Evolutionary conservation across 1,139 yeast genomes (phyloP).

Genomic region (Taphrina pruni): DNA sequence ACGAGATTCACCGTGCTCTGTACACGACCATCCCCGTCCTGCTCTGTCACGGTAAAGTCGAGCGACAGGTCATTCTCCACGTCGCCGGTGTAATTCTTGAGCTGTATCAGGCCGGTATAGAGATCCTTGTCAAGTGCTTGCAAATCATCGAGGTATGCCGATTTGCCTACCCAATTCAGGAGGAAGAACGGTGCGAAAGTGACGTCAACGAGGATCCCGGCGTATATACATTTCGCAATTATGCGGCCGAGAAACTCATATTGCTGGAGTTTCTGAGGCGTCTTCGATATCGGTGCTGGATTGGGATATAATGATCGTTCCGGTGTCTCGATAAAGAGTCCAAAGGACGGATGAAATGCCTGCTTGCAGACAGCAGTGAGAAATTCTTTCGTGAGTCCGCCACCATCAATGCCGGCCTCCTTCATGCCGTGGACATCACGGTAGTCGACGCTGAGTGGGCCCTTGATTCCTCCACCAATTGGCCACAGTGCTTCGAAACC

Average conservation of each 20-base stretch:
- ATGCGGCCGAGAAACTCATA: slow-evolving; percentile 75
- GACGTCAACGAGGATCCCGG: slow-evolving; percentile 77
- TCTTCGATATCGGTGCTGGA: slow-evolving; percentile 56
- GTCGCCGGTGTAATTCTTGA: slow-evolving; percentile 62
- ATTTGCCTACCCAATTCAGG: slow-evolving; percentile 62
- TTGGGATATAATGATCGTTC: slow-evolving; percentile 76
- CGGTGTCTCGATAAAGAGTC: slow-evolving; percentile 62
- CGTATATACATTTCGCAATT: slow-evolving; percentile 90
- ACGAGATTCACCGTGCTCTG: slow-evolving; percentile 62
- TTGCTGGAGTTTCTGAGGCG: slow-evolving; percentile 52
- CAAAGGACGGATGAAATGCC: slow-evolving; percentile 62
- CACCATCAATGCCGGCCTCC: slow-evolving; percentile 95
- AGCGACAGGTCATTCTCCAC: slow-evolving; percentile 68
- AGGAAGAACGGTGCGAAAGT: slow-evolving; percentile 87
- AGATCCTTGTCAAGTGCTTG: slow-evolving; percentile 71
- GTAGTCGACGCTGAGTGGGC: slow-evolving; percentile 68
- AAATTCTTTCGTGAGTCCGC: slow-evolving; percentile 92
- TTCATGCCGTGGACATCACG: slow-evolving; percentile 71
- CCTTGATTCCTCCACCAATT: slow-evolving; percentile 62
- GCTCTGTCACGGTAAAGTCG: slow-evolving; percentile 61
- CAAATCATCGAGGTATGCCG: slow-evolving; percentile 67
- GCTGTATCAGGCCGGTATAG: slow-evolving; percentile 67
- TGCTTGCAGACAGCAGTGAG: slow-evolving; percentile 73
- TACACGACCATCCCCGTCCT: slow-evolving; percentile 47
- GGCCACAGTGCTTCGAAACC: slow-evolving; percentile 66